Evolutionary conservation across 495 filamentous ascomycete species (phyloP).

Genomic region (Daldinia caldariorum): DNA sequence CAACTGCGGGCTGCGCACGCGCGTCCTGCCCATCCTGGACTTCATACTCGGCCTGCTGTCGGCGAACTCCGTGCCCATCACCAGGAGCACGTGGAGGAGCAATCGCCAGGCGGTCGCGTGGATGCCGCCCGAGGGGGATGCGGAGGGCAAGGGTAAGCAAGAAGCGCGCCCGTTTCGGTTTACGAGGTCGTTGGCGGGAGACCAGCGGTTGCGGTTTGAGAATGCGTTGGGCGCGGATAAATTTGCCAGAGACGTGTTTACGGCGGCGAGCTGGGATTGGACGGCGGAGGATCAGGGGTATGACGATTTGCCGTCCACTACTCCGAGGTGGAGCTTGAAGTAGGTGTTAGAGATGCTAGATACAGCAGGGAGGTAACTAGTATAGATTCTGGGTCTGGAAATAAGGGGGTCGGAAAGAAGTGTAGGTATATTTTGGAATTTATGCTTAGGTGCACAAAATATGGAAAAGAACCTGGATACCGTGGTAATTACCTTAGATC

Average conservation of each 20-base stretch:
- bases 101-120: constrained; percentile 49
- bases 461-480: not conserved
- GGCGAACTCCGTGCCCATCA: constrained; percentile 57
- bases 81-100: constrained; percentile 56
- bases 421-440: too few species aligned
- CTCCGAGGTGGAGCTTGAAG: constrained; percentile 42
- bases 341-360: not conserved
- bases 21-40: constrained; percentile 73
- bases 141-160: not conserved
- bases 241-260: constrained; percentile 64
- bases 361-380: not conserved
- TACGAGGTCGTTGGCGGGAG: constrained; percentile 50
- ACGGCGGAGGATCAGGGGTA: constrained; percentile 54
- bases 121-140: constrained; percentile 32
- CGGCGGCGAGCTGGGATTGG: constrained; percentile 68
- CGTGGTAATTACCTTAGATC: not conserved
- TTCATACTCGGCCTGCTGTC: constrained; percentile 65
- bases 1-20: constrained; percentile 77
- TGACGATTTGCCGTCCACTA: constrained; percentile 37
- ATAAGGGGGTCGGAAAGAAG: not conserved
- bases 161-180: constrained; percentile 52
- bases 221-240: constrained; percentile 53
- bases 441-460: too few species aligned
- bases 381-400: not conserved
- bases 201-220: constrained; percentile 54